Base-by-base conservation (phyloP, 768 basidiomycete species). In the Russula sp. region DNA sequence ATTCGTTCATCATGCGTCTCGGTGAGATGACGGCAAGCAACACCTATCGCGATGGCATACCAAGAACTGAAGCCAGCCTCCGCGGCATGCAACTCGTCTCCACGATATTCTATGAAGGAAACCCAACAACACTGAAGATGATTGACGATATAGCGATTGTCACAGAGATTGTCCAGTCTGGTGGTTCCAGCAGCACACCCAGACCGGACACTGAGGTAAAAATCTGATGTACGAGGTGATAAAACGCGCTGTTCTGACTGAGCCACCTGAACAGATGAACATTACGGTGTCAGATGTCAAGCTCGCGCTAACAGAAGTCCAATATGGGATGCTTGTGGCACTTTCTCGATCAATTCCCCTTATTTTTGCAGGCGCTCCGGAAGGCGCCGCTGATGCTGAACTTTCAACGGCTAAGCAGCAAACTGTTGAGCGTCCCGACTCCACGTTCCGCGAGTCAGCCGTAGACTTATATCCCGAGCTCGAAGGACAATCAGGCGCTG, bases 21-120 rank as follows among this genome's bases (percentile, higher is more conserved):
- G 97, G 97, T 48, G 91, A 96, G 76, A 89, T 98, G 52, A 82
- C 79, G 22, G 94, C 94, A 20, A 82, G 78, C 61, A 99, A 99
- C 73, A 76, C 78, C 30, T 92, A 87, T 68, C 80, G 87, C 48
- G 78, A 78, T 26, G 71, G 76, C 53, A 75, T 77, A 44, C 87
- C 83, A 69, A 87, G 79, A 59, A 88, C 86, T 54, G 77, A 79
- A 5, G 95, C 95, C 20, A 87, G 87, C 67, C 80, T 99, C 44
- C 81, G 78, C 46, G 94, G 94, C 18, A 87, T 98, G 36, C 90
- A 90, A 69, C 81, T 98, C 32, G 80, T 88, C 16, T 95, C 94
- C 22, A 83, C 80, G 46, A 53, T 73, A 36, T 76, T 90, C 48
- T 76, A 81, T 67, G 75, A 80, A 46, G 79, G 80, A 16, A 81